Evolutionary conservation across 768 basidiomycete species (phyloP), one percentile per base, ranked within the genome.

Genomic region (Leccinum arenicola): DNA sequence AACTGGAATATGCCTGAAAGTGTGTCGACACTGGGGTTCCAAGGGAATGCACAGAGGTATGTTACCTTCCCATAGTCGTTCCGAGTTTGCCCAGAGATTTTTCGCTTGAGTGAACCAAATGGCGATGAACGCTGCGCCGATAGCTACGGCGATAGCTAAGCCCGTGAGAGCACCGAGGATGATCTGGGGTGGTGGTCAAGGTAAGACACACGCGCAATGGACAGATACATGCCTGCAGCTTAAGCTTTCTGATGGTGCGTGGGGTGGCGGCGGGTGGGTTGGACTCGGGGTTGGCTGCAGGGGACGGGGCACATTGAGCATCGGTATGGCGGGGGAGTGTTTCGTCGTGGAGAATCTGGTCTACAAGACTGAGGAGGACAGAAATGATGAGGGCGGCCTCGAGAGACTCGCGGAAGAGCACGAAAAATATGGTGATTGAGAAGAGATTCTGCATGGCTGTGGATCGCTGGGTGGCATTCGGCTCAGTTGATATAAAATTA

Each of bases 361-460:
- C 86, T n/a, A 92, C 90, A 61, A 98, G 86, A 63, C 91, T 86
- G 54, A 96, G 87, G 51, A 98, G 84, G 58, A 96, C 93, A 6
- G 93, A 91, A 71, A 97, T 76, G 80, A 98, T 93, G 77, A 98
- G 89, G 47, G 85, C 86, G 4, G 93, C 91, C 78, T 97, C 95
- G 62, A 97, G 82, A 5, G 93, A 90, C 82, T 97, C 95, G 70
- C 95, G 85, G 74, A 96, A 94, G 76, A 95, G 86, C 76, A 97
- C 94, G 82, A 98, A 94, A 80, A 95, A 97, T 65, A 98, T 93
- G 68, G 93, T 86, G 57, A 95, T 82, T 58, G 90, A 91, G 76
- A 97, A 97, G 56, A 95, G 76, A 68, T 85, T 82, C 61, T 23
- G 25, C 62, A 66, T 66, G 40, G 40, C n/a, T 43, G 40, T 15